A percentile compares a stretch with the other conserved stretches of the same genome.
phyloP scores from a whole-genome alignment of 176 grass and related monocot species.

The Echinochloa phyllopogon region DNA sequence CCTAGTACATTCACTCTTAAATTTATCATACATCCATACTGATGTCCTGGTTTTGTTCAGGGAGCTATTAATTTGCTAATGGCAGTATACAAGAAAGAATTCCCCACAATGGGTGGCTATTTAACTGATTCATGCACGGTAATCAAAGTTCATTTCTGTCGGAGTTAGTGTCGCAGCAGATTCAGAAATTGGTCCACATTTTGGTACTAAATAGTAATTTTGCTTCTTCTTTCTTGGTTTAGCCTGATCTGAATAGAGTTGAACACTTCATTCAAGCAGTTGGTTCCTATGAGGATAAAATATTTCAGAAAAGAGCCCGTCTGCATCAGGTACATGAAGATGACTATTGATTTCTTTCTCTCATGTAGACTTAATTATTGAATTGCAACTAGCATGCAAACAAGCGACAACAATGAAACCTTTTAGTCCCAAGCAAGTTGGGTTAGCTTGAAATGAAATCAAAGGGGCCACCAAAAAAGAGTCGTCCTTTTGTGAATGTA shows the following conservation, averaged over 20 bases:
- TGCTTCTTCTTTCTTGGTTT: constrained; percentile 41
- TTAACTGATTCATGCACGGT: constrained; percentile 91
- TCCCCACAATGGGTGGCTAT: constrained; percentile 86
- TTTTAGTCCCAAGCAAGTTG: not conserved
- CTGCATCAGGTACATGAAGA: constrained; percentile 74
- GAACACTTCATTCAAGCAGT: constrained; percentile 99
- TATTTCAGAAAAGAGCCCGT: constrained; percentile 96
- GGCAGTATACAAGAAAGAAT: constrained; percentile 97
- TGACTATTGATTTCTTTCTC: constrained; percentile 35
- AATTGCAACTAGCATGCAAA: not conserved
- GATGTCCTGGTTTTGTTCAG: constrained; percentile 48
- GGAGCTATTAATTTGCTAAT: constrained; percentile 99
- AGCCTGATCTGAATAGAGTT: constrained; percentile 87
- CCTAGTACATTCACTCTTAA: constrained; percentile 19
- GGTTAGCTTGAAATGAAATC: not conserved
- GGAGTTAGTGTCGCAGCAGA: not conserved
- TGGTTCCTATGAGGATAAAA: constrained; percentile 85
- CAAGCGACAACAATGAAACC: not conserved
- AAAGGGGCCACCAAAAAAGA: not conserved
- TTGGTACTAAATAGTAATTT: constrained; percentile 17
- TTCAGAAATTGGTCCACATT: constrained; percentile 13
- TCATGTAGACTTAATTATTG: not conserved
- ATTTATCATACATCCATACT: constrained; percentile 19
- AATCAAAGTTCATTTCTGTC: constrained; percentile 41
- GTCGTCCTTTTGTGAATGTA: not conserved